phyloP scores from a whole-genome alignment of 306 rosid species.

The Vigna reflexopilosa region DNA sequence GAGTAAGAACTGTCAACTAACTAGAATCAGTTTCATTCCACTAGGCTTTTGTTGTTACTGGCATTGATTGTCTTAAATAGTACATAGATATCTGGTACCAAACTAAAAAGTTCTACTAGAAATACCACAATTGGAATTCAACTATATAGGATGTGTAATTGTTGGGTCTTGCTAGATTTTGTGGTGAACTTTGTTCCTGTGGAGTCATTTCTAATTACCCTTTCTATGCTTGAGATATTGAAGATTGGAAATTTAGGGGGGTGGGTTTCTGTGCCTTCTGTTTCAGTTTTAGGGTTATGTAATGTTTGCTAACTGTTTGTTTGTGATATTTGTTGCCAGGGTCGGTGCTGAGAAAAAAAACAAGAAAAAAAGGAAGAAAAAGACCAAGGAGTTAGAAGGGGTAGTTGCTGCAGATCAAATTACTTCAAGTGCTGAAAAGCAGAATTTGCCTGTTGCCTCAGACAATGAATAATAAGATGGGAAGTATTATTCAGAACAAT shows the following conservation, averaged over 20 bases:
- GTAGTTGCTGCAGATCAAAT: constrained; percentile 49
- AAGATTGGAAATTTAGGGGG: constrained; percentile 17
- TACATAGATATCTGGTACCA: not conserved
- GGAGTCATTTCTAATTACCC: not conserved
- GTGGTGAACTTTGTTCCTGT: not conserved
- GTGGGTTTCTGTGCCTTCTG: not conserved
- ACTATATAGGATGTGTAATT: constrained; percentile 3
- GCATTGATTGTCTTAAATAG: constrained; percentile 15
- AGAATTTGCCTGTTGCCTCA: constrained; percentile 44
- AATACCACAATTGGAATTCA: not conserved
- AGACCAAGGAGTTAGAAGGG: constrained; percentile 56
- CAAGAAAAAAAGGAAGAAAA: constrained; percentile 71
- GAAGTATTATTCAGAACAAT: too few species aligned
- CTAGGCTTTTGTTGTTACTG: constrained; percentile 4
- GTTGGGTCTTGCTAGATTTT: constrained; percentile 18
- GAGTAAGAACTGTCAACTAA: constrained; percentile 59
- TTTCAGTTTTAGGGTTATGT: not conserved
- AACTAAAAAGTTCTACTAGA: not conserved
- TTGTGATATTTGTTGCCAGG: constrained; percentile 42
- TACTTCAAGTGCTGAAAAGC: constrained; percentile 46
- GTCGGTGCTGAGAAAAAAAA: constrained; percentile 64
- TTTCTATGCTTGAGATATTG: not conserved
- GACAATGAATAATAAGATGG: not conserved
- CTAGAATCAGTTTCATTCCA: constrained; percentile 2
- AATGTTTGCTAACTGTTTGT: constrained; percentile 18